Conservation (phyloP, 2,329 filamentous ascomycete genomes). For the Colletotrichum falcatum region DNA sequence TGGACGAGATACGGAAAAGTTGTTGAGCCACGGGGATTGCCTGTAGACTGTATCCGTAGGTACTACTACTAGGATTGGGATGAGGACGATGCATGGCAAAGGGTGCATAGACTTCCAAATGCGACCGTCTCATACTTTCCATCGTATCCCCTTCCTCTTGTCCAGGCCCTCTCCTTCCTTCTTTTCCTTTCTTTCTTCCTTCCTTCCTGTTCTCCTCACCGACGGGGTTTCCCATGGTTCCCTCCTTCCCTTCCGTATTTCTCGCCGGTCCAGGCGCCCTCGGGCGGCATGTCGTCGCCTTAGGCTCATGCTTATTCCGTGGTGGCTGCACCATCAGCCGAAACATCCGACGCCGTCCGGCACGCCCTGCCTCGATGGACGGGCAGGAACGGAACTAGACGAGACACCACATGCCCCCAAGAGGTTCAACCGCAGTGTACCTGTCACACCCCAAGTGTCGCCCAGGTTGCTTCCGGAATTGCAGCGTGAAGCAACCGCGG, state of each 20-base stretch:
- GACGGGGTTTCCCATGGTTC: neutral
- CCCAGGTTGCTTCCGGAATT: constrained; percentile 15
- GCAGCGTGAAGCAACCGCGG: constrained; percentile 14
- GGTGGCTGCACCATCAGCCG: constrained; percentile 39
- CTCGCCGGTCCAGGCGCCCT: constrained; percentile 4
- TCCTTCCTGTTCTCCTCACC: neutral
- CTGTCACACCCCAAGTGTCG: constrained; percentile 2
- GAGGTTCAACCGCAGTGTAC: constrained; percentile 15
- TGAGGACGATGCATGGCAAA: neutral
- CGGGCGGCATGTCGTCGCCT: constrained; percentile 36
- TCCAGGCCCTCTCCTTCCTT: neutral
- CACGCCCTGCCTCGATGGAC: constrained; percentile 25
- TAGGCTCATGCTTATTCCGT: constrained; percentile 36
- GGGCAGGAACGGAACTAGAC: constrained; percentile 32
- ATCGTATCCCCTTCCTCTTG: neutral
- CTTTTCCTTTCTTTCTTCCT: neutral
- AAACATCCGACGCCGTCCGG: constrained; percentile 30
- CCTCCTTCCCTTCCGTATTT: constrained; percentile 20
- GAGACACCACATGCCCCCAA: constrained; percentile 33
- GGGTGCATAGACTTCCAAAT: neutral
- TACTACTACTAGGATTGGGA: neutral
- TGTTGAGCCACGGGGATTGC: constrained; percentile 6
- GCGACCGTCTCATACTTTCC: neutral
- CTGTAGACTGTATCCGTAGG: neutral
- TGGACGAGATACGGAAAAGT: neutral